These are phyloP conservation scores for Miscanthus lutarioriparius DNA, from an alignment of 176 grass and related monocot genomes.

Conservation along the genomic window DNA sequence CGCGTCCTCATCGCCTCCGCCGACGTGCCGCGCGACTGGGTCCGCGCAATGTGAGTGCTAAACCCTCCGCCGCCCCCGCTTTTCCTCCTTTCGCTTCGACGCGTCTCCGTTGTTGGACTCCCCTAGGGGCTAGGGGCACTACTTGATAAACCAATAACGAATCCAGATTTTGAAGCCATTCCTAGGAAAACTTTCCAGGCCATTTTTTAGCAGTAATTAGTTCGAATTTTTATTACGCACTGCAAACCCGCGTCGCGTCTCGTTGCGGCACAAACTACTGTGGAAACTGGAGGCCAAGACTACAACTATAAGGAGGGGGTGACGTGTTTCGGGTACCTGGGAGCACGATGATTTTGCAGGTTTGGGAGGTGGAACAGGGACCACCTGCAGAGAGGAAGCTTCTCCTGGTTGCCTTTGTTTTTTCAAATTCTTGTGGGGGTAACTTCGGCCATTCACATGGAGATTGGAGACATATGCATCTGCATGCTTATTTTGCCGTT, in stretches of 20 bases:
- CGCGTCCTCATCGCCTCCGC: constrained; percentile 91
- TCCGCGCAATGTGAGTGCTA: constrained; percentile 68
- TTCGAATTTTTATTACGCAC: neutral
- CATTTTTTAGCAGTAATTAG: neutral
- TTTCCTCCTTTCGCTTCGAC: neutral
- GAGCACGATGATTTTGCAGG: neutral
- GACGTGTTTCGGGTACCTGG: constrained; percentile 3
- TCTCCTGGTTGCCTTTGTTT: neutral
- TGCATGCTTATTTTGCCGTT: neutral
- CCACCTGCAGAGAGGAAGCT: constrained; percentile 24
- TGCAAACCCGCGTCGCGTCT: neutral
- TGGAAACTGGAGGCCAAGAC: constrained; percentile 2
- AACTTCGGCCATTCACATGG: neutral
- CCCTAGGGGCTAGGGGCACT: neutral
- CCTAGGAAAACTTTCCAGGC: neutral
- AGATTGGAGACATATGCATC: neutral
- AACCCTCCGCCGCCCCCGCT: too few species aligned
- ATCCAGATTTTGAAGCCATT: neutral
- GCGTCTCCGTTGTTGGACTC: neutral
- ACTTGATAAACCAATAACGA: neutral
- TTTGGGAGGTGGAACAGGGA: neutral
- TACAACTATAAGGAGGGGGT: neutral
- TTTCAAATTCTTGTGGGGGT: neutral
- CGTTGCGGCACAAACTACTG: neutral
- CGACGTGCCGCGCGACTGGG: constrained; percentile 78